Percentiles rank a stretch among this genome's conserved stretches.
Evolutionary conservation across 1,139 yeast genomes (phyloP).

Genomic region (Magnusiomyces sp.): DNA sequence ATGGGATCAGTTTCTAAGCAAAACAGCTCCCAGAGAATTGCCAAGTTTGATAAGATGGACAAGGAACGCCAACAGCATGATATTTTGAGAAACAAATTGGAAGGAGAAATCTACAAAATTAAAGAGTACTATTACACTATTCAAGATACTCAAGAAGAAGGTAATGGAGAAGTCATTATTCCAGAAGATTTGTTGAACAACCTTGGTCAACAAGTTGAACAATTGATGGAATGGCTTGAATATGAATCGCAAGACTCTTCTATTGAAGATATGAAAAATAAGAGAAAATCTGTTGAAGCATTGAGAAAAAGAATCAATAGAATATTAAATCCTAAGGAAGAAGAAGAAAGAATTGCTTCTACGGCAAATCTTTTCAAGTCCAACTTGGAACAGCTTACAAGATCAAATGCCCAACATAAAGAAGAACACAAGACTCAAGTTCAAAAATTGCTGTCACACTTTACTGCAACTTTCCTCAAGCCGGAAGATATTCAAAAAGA

Average conservation of each 20-base stretch:
- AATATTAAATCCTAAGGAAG: too few relatives aligned
- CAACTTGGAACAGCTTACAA: too few relatives aligned
- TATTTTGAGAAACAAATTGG: slow-evolving; percentile 29
- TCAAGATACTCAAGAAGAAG: slow-evolving; percentile 1
- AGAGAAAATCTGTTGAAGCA: neutral
- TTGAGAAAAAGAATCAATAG: neutral
- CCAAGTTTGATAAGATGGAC: slow-evolving; percentile 26
- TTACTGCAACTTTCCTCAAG: too few relatives aligned
- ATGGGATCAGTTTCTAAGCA: slow-evolving; percentile 28
- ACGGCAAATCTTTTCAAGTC: too few relatives aligned
- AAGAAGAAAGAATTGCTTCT: too few relatives aligned
- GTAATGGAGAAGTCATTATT: neutral
- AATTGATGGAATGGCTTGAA: slow-evolving; percentile 5
- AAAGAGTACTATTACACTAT: slow-evolving; percentile 8
- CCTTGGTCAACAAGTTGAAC: neutral
- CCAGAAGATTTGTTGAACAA: neutral
- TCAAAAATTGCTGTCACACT: too few relatives aligned
- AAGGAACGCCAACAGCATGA: slow-evolving; percentile 27
- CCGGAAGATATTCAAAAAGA: too few relatives aligned
- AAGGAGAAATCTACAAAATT: slow-evolving; percentile 29
- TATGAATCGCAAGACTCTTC: slow-evolving; percentile 5
- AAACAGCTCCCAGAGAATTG: slow-evolving; percentile 23
- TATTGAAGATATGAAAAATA: neutral
- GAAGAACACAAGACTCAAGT: too few relatives aligned
- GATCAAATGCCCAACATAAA: too few relatives aligned